phyloP scores from a whole-genome alignment of 192 early-diverging fungal species.

The Linnemannia zychae region DNA sequence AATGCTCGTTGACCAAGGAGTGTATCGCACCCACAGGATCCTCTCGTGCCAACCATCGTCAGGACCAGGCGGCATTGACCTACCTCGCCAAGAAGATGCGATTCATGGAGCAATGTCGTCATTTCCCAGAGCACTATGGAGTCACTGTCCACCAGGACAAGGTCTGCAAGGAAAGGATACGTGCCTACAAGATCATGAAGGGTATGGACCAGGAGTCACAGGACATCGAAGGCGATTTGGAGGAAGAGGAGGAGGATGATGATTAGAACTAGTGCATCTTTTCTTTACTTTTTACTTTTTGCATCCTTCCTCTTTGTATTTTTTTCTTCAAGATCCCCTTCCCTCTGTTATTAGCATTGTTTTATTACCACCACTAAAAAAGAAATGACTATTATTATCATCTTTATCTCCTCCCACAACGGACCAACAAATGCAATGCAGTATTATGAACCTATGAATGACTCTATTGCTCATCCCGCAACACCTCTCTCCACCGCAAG shows the following conservation, averaged over 20 bases:
- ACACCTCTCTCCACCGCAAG: too few species aligned
- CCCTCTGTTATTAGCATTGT: not conserved
- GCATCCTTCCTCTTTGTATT: constrained; percentile 1
- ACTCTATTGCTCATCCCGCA: too few species aligned
- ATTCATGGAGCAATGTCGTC: constrained; percentile 50
- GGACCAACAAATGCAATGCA: too few species aligned
- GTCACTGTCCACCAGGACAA: constrained; percentile 64
- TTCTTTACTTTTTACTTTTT: not conserved
- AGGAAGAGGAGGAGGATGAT: constrained; percentile 18
- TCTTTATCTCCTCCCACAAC: too few species aligned
- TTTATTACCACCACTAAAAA: constrained; percentile 6
- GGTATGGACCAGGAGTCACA: constrained; percentile 12
- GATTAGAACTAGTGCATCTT: not conserved
- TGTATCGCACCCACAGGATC: constrained; percentile 69
- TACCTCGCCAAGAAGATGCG: constrained; percentile 57
- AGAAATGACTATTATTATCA: not conserved
- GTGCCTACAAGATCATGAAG: constrained; percentile 54
- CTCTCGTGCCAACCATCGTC: constrained; percentile 65
- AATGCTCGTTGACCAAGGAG: constrained; percentile 57
- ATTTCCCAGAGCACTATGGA: constrained; percentile 61
- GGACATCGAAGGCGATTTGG: not conserved
- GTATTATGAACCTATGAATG: too few species aligned
- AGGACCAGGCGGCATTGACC: constrained; percentile 68
- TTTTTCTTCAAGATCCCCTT: not conserved
- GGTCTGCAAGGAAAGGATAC: constrained; percentile 59